Conservation (phyloP, 129 eudicot species). For the Dittrichia graveolens region DNA sequence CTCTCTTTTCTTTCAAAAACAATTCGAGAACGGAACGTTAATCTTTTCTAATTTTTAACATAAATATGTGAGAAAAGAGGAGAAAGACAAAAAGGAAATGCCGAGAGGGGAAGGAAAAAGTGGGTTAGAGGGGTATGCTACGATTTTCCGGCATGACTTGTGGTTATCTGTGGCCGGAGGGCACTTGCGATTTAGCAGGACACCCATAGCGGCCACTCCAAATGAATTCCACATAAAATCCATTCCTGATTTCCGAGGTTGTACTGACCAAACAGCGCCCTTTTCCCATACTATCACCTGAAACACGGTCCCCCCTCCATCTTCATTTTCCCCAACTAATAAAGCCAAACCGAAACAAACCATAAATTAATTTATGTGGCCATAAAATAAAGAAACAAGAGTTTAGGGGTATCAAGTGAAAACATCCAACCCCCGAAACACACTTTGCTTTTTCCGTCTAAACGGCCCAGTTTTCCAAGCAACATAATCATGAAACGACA, state of each 20-base stretch:
- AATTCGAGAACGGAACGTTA: too few relatives aligned
- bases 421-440: slow-evolving; percentile 22
- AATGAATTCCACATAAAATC: background rate
- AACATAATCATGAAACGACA: slow-evolving; percentile 38
- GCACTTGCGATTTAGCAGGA: too few relatives aligned
- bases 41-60: too few relatives aligned
- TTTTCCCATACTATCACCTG: slow-evolving; percentile 23
- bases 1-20: too few relatives aligned
- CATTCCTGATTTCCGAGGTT: slow-evolving; percentile 10
- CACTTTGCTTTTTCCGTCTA: slow-evolving; percentile 19
- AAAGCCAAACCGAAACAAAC: slow-evolving; percentile 6
- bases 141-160: too few relatives aligned
- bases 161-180: too few relatives aligned
- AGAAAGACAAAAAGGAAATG: too few relatives aligned
- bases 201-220: too few relatives aligned
- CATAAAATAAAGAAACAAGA: slow-evolving; percentile 13
- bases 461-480: slow-evolving; percentile 17
- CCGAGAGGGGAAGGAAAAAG: too few relatives aligned
- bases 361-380: background rate
- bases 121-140: too few relatives aligned
- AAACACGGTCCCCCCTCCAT: slow-evolving; percentile 27
- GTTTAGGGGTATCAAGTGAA: slow-evolving; percentile 31
- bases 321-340: slow-evolving; percentile 11
- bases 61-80: too few relatives aligned
- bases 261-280: slow-evolving; percentile 9